Evolutionary conservation across 1,139 yeast genomes (phyloP), one percentile per base, ranked within the genome.

Genomic region (Ashbya aceris): DNA sequence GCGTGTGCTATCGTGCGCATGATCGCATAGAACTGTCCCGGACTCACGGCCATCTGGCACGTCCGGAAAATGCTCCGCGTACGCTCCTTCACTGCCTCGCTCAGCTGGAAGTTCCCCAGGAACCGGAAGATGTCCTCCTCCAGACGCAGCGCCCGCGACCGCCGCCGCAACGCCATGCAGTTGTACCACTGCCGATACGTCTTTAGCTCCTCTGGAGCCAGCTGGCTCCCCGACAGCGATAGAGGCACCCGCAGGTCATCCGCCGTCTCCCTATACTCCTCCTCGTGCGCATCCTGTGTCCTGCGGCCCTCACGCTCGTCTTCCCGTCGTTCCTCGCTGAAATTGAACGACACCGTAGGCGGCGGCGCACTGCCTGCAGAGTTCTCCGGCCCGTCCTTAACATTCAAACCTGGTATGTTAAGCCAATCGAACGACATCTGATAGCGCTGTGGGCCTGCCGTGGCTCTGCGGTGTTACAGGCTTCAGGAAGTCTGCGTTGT

Each of bases 111-210:
- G 58, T 83, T 83, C 47, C 67, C 60, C 45, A 83, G 62, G 51
- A 83, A 83, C 38, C 61, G 68, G 61, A 77, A 81, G 7, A 83
- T 83, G 53, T 83, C 91, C 31, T 29, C 31, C 2, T 62, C 65
- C 52, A 83, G 62, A 9, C 75, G 65, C 13, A 82, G 74, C 29
- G 83, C 65, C 49, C 79, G 69, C 33, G 74, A 66, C 49, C 73
- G 74, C 36, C 70, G 68, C 39, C 84, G 69, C 10, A 79, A 71
- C 36, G 78, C 69, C 11, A 83, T 77, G 53, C 79, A 81, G 52
- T 79, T 77, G 56, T 82, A 83, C 93, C 93, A 83, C 52, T 91
- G 65, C 58, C 81, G 68, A 59, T 83, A 83, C 0, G 91, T 81
- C 52, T 77, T 77, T 2, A 78, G 73, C 53, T 83, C 93, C 46